Conservation (phyloP, 2,329 filamentous ascomycete genomes). For the Chrysoporthe deuterocubensis region DNA sequence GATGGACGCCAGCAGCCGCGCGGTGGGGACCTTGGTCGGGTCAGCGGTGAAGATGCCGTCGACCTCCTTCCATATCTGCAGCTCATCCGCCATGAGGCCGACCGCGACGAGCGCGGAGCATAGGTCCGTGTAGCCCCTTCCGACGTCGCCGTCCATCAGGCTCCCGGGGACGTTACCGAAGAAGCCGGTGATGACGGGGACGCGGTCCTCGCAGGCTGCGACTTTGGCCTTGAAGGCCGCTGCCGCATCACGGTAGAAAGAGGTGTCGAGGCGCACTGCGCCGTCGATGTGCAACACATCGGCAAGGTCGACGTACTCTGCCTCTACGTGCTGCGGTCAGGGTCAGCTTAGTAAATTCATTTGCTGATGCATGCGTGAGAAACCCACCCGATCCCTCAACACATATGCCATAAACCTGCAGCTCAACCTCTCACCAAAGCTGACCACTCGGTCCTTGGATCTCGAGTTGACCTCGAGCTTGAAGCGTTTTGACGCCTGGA, state of each 20-base stretch:
- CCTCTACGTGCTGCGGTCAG: conserved; percentile 66
- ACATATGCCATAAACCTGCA: conserved; percentile 89
- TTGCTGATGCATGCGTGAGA: not conserved
- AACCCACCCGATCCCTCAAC: conserved; percentile 69
- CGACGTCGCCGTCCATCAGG: conserved; percentile 84
- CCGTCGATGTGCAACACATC: conserved; percentile 75
- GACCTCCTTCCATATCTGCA: conserved; percentile 99
- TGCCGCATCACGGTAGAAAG: conserved; percentile 71
- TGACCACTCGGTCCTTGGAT: conserved; percentile 86
- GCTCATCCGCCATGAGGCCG: conserved; percentile 80
- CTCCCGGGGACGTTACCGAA: conserved; percentile 93
- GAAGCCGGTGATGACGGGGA: conserved; percentile 88
- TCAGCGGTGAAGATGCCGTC: conserved; percentile 68
- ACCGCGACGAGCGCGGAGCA: conserved; percentile 93
- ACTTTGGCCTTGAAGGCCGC: conserved; percentile 67
- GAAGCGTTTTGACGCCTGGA: conserved; percentile 66
- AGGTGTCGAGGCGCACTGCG: conserved; percentile 62
- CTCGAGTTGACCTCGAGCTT: conserved; percentile 77
- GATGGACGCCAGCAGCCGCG: conserved; percentile 84
- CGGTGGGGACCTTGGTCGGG: conserved; percentile 87
- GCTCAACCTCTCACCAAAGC: conserved; percentile 94
- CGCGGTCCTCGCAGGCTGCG: conserved; percentile 64
- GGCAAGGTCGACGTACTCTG: conserved; percentile 88
- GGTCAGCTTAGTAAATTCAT: conserved; percentile 35
- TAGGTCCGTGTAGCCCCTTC: conserved; percentile 94